phyloP scores from a whole-genome alignment of 495 filamentous ascomycete species.

The Bacidia gigantensis region DNA sequence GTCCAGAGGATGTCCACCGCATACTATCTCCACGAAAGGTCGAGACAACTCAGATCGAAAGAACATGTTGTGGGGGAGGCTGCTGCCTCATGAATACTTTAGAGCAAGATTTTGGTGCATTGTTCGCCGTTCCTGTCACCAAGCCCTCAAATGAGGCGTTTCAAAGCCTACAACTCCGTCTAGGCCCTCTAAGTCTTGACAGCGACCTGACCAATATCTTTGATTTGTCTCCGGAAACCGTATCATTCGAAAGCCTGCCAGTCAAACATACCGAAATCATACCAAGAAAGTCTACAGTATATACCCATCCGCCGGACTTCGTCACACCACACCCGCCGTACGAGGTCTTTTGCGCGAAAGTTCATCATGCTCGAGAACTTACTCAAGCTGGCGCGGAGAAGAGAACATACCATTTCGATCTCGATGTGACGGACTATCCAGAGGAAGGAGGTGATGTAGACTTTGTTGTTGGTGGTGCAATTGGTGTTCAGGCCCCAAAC shows the following conservation, averaged over 20 bases:
- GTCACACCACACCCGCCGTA: conserved; percentile 94
- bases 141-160: conserved; percentile 80
- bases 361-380: conserved; percentile 70
- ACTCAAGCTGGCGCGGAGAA: conserved; percentile 90
- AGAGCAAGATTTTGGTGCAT: conserved; percentile 38
- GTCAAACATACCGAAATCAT: not conserved
- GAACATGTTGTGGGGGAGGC: conserved; percentile 78
- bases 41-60: conserved; percentile 43
- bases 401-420: conserved; percentile 90
- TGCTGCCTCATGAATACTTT: conserved; percentile 64
- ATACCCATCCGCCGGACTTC: conserved; percentile 57
- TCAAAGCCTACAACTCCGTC: conserved; percentile 56
- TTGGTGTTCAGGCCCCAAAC: conserved; percentile 85
- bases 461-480: conserved; percentile 92
- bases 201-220: conserved; percentile 55
- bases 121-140: conserved; percentile 40
- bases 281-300: conserved; percentile 20
- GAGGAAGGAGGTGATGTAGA: conserved; percentile 67
- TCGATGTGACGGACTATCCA: conserved; percentile 93
- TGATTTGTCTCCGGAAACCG: conserved; percentile 58
- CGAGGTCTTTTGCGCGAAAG: conserved; percentile 71
- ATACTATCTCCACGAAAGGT: conserved; percentile 33
- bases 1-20: conserved; percentile 56
- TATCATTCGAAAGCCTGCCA: conserved; percentile 46
- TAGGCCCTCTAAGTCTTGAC: conserved; percentile 55